Evolutionary conservation across 2,329 filamentous ascomycete genomes (phyloP), one percentile per base, ranked within the genome.

Genomic region (Diaporthe sp.): DNA sequence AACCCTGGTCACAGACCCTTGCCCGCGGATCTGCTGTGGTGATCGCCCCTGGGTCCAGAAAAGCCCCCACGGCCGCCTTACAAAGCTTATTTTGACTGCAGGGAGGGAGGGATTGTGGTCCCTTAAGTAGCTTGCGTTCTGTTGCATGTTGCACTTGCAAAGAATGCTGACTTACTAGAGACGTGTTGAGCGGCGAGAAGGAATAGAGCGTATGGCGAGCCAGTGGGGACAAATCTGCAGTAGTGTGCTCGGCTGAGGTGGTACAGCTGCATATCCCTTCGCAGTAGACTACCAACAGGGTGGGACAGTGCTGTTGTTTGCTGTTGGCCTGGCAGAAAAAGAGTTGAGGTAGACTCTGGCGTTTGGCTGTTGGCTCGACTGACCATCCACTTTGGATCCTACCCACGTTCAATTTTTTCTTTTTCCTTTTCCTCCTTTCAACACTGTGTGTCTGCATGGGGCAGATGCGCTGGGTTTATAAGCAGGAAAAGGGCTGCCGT

Each of bases 71-170:
- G 65, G 39, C 13, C 46, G 65, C 65, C 65, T 68, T 46, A 68
- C 5, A 53, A 68, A 68, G 28, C 65, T 68, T 68, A 68, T 10
- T 68, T 53, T 53, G 65, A 68, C 65, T 28, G 65, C 46, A 51
- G 44, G 46, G 62, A 37, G 44, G 31, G 22, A 67, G 44, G 42
- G 61, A n/a, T 9, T 15, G 17, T 10, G 42, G 42, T 9, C 28
- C 12, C 10, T 9, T 7, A 17, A 39, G 13, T 39, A n/a, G 46
- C 4, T 22, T 31, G 37, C 2, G 37, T 37, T 51, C 46, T 13
- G 15, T n/a, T 22, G 62, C 10, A 17, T 68, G 4, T 13, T 68
- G 62, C 62, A 53, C 31, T 17, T 53, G 44, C 19, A 25, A 17
- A 68, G 46, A 51, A 51, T 49, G 42, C 10, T 8, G 19, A 15